A percentile compares a stretch with the other conserved stretches of the same genome.
Evolutionary conservation across 345 rosid genomes (phyloP).

Genomic region (Arabis hirsuta): DNA sequence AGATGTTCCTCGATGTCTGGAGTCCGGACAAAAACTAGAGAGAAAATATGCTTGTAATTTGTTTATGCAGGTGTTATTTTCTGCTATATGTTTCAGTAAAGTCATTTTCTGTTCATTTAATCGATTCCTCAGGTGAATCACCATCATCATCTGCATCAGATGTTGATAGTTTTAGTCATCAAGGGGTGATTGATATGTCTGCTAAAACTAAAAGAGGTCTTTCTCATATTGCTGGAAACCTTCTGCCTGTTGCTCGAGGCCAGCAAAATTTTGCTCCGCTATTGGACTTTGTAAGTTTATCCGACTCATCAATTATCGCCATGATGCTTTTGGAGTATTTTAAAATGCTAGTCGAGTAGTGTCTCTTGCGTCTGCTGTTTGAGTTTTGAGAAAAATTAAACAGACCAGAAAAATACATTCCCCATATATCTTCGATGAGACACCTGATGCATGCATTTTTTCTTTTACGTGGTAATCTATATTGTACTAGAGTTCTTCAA

Average conservation of each 20-base stretch:
- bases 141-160: slow-evolving; percentile 93
- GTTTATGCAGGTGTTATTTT: neutral
- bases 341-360: neutral
- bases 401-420: neutral
- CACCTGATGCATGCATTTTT: slow-evolving; percentile 6
- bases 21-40: slow-evolving; percentile 9
- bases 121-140: slow-evolving; percentile 72
- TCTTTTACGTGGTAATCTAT: neutral
- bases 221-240: slow-evolving; percentile 57
- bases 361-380: slow-evolving; percentile 1
- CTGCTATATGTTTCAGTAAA: slow-evolving; percentile 15
- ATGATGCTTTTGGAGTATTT: slow-evolving; percentile 11
- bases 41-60: slow-evolving; percentile 12
- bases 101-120: slow-evolving; percentile 14
- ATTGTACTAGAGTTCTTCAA: no score
- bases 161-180: slow-evolving; percentile 71
- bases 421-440: slow-evolving; percentile 10
- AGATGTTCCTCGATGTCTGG: neutral
- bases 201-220: slow-evolving; percentile 52
- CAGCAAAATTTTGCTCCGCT: slow-evolving; percentile 53
- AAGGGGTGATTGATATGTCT: slow-evolving; percentile 55
- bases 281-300: slow-evolving; percentile 71
- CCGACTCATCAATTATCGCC: slow-evolving; percentile 17
- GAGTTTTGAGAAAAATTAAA: slow-evolving; percentile 13
- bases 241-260: slow-evolving; percentile 50